Conservation (phyloP, 1,284 basidiomycete species). For the Laetiporus sulphureus region DNA sequence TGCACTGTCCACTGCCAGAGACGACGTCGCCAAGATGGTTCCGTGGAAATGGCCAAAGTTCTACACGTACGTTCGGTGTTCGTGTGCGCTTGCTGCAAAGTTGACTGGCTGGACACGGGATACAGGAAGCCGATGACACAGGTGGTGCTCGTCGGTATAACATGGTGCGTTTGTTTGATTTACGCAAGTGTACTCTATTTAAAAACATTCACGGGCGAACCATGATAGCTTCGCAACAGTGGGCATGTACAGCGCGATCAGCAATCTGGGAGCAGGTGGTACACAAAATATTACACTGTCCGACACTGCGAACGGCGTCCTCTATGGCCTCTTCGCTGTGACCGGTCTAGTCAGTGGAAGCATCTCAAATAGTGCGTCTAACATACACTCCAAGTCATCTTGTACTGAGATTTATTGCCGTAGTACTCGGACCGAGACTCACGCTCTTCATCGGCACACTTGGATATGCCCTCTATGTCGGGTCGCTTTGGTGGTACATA, state of each 20-base stretch:
- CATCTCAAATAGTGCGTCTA: slow-evolving; percentile 33
- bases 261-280: slow-evolving; percentile 30
- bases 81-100: background rate
- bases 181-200: slow-evolving; percentile 4
- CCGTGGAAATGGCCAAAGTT: slow-evolving; percentile 11
- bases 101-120: background rate
- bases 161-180: slow-evolving; percentile 24
- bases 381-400: too few species aligned
- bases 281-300: slow-evolving; percentile 30
- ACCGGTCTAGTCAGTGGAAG: slow-evolving; percentile 37
- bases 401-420: too few species aligned
- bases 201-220: too few species aligned
- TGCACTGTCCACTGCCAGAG: too few species aligned
- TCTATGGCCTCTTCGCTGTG: slow-evolving; percentile 35
- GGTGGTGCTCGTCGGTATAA: slow-evolving; percentile 35
- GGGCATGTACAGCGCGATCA: background rate
- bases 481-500: slow-evolving; percentile 28
- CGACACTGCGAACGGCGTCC: slow-evolving; percentile 33
- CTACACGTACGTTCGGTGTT: slow-evolving; percentile 21
- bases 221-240: slow-evolving; percentile 27
- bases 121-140: slow-evolving; percentile 32
- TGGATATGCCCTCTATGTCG: slow-evolving; percentile 39
- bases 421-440: slow-evolving; percentile 33
- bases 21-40: background rate
- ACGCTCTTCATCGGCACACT: slow-evolving; percentile 38